Evolutionary conservation across 768 basidiomycete species (phyloP), one percentile per base, ranked within the genome.

Genomic region (Kwoniella heveanensis): DNA sequence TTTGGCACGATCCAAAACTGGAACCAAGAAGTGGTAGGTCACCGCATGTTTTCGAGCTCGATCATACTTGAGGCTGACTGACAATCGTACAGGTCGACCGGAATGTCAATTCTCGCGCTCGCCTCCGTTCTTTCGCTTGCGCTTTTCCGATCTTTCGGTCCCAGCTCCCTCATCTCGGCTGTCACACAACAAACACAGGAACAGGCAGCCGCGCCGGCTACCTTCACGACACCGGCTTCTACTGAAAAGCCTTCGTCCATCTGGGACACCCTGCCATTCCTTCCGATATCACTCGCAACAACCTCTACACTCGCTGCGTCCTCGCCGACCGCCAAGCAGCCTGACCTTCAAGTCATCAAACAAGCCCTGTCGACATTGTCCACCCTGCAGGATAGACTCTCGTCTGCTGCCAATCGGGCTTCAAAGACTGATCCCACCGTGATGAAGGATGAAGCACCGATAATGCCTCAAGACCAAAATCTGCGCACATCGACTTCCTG

Each of bases 341-440:
- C 64, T 8, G 65, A 66, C 47, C 37, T 57, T 8, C 59, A 61
- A 19, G 19, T 66, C 9, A 66, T 61, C 30, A 24, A 49, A 17
- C 65, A 66, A 25, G 65, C 65, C 6, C 22, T 66, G 19, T 54
- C 65, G 17, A 66, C 60, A 19, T 30, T 62, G 15, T 66, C 65
- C 9, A 57, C 59, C 2, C 17, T 60, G 19, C 56, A 57, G 21
- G 44, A 48, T 12, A 57, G 27, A 26, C 56, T 57, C 6, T 57
- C 56, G 7, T 47, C 56, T 22, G 56, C 46, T 46, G 56, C 56
- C 12, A 57, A 39, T 27, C 47, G 15, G 22, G 22, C 24, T 2
- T 27, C 51, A 10, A 26, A 54, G 12, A 55, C 51, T 21, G 48
- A 39, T 6, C 24, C 36, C 13, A 53, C n/a, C 54, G 30, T 21